Percentiles rank a stretch among this genome's conserved stretches.
phyloP scores from a whole-genome alignment of 2,329 filamentous ascomycete species.

The Akanthomyces muscarius region DNA sequence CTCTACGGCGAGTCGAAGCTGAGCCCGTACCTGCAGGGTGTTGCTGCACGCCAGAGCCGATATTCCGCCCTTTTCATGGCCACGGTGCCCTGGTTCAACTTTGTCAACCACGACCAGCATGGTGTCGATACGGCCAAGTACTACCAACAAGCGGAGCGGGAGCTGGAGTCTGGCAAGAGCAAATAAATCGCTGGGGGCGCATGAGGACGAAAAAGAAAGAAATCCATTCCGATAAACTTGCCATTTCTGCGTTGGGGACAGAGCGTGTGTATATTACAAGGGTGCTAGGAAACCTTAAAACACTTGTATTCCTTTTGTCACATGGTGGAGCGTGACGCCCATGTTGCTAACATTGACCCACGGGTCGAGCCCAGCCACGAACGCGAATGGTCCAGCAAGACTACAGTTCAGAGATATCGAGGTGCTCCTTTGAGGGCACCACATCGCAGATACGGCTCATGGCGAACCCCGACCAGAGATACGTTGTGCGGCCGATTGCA shows the following conservation, averaged over 20 bases:
- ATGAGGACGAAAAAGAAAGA: background rate
- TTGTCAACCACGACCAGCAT: slow-evolving; percentile 94
- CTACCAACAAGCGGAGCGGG: slow-evolving; percentile 90
- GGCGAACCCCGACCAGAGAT: too few relatives aligned
- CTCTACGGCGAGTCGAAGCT: slow-evolving; percentile 79
- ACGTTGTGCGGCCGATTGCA: too few relatives aligned
- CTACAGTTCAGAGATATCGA: too few relatives aligned
- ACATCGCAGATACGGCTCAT: too few relatives aligned
- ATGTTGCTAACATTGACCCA: too few relatives aligned
- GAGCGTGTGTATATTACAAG: slow-evolving; percentile 17
- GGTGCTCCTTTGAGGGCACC: too few relatives aligned
- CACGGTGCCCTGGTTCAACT: slow-evolving; percentile 93
- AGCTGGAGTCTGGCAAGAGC: slow-evolving; percentile 71
- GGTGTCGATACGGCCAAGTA: slow-evolving; percentile 98
- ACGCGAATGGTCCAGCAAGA: too few relatives aligned
- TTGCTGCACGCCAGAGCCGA: slow-evolving; percentile 86
- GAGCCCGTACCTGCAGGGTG: slow-evolving; percentile 87
- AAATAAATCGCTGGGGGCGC: background rate
- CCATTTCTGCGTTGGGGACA: slow-evolving; percentile 5
- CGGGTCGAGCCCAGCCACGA: too few relatives aligned
- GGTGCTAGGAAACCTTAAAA: slow-evolving; percentile 1
- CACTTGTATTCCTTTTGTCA: slow-evolving; percentile 10
- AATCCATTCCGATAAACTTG: background rate
- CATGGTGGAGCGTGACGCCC: background rate
- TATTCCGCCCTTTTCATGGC: slow-evolving; percentile 83